These are phyloP conservation scores for Bipolaris zeicola DNA, from an alignment of 2,329 filamentous ascomycete genomes.

Conservation along the genomic window DNA sequence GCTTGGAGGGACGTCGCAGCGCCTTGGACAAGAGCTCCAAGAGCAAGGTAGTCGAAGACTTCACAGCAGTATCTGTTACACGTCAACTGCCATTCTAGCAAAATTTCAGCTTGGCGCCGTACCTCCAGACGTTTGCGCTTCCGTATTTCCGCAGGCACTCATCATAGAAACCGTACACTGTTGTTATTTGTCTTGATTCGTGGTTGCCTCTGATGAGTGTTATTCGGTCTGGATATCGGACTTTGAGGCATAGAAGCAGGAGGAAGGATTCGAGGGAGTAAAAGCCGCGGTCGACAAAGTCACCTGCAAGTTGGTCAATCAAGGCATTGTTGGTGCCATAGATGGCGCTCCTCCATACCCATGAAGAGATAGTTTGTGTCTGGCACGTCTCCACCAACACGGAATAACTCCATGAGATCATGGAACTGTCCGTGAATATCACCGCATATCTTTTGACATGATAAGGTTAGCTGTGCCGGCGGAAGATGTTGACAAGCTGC, in stretches of 20 bases:
- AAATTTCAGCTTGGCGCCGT: not conserved
- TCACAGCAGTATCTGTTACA: conserved; percentile 76
- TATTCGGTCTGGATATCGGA: conserved; percentile 95
- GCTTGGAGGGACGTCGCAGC: conserved; percentile 70
- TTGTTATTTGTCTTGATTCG: conserved; percentile 95
- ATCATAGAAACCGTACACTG: conserved; percentile 89
- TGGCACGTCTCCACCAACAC: conserved; percentile 89
- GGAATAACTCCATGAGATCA: conserved; percentile 94
- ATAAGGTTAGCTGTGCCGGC: conserved; percentile 7
- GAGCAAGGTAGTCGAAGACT: conserved; percentile 93
- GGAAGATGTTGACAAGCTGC: conserved; percentile 20
- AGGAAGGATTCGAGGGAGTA: conserved; percentile 97
- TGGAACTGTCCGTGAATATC: conserved; percentile 98
- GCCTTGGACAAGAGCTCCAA: conserved; percentile 89
- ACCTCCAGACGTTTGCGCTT: conserved; percentile 88
- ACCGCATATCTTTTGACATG: conserved; percentile 63
- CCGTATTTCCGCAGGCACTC: conserved; percentile 81
- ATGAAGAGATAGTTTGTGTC: conserved; percentile 98
- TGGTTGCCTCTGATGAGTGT: conserved; percentile 95
- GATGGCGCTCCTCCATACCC: conserved; percentile 59
- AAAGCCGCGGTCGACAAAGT: conserved; percentile 97
- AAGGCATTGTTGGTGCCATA: not conserved
- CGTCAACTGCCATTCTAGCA: not conserved
- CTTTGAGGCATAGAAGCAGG: conserved; percentile 92
- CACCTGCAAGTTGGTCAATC: conserved; percentile 61